Evolutionary conservation across 805 yeast genomes (phyloP).

Genomic region (Saccharomyces jurei): DNA sequence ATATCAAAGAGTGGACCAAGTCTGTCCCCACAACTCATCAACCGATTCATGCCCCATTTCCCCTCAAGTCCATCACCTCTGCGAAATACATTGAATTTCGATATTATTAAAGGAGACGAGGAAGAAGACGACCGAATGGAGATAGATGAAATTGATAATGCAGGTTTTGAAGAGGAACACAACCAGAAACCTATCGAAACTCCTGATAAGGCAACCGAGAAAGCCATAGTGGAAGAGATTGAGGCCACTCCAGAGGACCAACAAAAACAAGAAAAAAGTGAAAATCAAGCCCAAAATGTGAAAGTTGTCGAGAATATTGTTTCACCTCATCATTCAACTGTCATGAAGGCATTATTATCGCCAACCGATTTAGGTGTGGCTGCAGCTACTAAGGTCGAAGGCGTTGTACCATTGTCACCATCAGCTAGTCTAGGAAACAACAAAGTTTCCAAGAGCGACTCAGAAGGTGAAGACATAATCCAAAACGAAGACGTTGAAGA

Average conservation of each 20-base stretch:
- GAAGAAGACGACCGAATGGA: conserved; percentile 1
- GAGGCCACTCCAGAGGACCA: not conserved
- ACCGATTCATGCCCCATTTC: conserved; percentile 11
- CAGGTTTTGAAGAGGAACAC: not conserved
- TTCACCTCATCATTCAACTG: conserved; percentile 4
- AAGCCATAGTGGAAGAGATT: not conserved
- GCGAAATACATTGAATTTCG: conserved; percentile 7
- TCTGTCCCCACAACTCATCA: conserved; percentile 12
- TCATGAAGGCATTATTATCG: conserved; percentile 19
- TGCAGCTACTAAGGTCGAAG: conserved; percentile 20
- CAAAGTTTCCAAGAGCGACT: not conserved
- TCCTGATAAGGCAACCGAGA: not conserved
- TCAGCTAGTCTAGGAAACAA: not conserved
- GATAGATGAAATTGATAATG: not conserved
- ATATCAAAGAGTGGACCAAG: conserved; percentile 6
- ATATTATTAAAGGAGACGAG: conserved; percentile 7
- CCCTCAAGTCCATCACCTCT: conserved; percentile 15
- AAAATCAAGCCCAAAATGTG: not conserved
- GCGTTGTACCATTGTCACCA: conserved; percentile 4
- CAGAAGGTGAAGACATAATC: not conserved
- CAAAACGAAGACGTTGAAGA: not conserved
- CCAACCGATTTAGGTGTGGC: conserved; percentile 27
- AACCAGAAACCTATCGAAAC: not conserved
- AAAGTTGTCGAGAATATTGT: conserved; percentile 5
- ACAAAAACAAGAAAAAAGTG: conserved; percentile 1